Evolutionary conservation across 2,329 filamentous ascomycete species (phyloP), one percentile per base, ranked within the genome.

Genomic region (Arthrobotrys iridis): DNA sequence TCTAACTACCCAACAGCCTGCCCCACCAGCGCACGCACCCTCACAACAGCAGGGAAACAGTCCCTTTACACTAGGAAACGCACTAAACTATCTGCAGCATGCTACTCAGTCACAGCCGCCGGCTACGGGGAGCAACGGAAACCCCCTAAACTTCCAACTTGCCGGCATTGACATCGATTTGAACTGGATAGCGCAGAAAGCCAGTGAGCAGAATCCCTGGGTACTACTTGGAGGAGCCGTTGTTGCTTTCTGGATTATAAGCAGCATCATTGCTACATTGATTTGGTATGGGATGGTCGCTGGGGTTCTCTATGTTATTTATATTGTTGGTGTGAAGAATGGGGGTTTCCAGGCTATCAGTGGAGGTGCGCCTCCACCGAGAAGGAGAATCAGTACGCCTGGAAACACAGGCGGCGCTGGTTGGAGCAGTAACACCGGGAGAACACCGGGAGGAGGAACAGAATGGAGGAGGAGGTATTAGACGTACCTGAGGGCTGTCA

Each of bases 301-400:
- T 22, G 70, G 62, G 10, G 24, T 74, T 22, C 52, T 74, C 26
- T 74, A 74, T 30, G 70, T 74, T 20, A 43, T 74, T 41, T 74
- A 74, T 24, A 62, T 74, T 50, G 70, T 74, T 13, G 70, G 70
- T 10, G 62, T 74, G 52, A 74, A 74, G 46, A 74, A 74, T 30
- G 70, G 70, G 1, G 70, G 70, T 2, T 74, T 74, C 50, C 37
- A 63, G 13, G 70, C 52, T n/a, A 62, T 74, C 15, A 22, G 28
- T 2, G 70, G 58, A 3, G 55, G 35, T 3, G 6, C 55, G 3
- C 46, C 68, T 0, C 68, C 68, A 52, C 60, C 48, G 8, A 43
- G 60, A 15, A 62, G 70, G 18, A 55, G 50, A 24, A 43, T 63
- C 28, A 40, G 50, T 22, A 52, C 37, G 8, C 65, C 65, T 18